These are phyloP conservation scores for Rhizopogon vinicolor DNA, from an alignment of 768 basidiomycete species.

Conservation along the genomic window DNA sequence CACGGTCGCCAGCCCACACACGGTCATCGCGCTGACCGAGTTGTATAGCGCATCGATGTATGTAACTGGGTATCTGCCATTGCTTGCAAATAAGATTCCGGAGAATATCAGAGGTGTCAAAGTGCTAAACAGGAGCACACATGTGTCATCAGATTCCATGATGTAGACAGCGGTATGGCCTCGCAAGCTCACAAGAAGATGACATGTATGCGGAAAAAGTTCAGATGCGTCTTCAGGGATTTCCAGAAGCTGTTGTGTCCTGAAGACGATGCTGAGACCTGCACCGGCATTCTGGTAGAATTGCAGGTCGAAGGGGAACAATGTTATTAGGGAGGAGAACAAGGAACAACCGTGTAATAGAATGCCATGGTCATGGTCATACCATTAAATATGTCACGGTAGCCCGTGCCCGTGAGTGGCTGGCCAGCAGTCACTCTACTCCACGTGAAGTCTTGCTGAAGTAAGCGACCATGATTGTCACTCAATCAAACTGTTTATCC, in stretches of 20 bases:
- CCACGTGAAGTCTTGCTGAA: too few species aligned
- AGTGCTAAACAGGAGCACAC: slow-evolving; percentile 38
- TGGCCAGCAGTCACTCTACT: too few species aligned
- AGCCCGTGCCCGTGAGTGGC: too few species aligned
- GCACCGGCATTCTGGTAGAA: neutral
- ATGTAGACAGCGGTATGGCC: neutral
- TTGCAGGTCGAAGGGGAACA: too few species aligned
- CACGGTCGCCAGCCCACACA: slow-evolving; percentile 71
- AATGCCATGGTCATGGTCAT: too few species aligned
- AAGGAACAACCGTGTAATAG: too few species aligned
- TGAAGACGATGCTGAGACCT: neutral
- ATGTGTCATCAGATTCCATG: slow-evolving; percentile 1
- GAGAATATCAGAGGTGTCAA: slow-evolving; percentile 78
- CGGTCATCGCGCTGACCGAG: slow-evolving; percentile 73
- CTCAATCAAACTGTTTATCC: too few species aligned
- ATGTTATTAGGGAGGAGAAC: too few species aligned
- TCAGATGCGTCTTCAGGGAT: slow-evolving; percentile 44
- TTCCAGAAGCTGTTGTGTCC: slow-evolving; percentile 11
- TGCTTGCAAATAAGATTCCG: slow-evolving; percentile 77
- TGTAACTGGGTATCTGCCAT: slow-evolving; percentile 63
- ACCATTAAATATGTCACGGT: too few species aligned
- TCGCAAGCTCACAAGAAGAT: slow-evolving; percentile 49
- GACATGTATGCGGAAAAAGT: slow-evolving; percentile 63
- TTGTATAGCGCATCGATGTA: slow-evolving; percentile 80
- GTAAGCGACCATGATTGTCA: too few species aligned